Evolutionary conservation across 768 basidiomycete genomes (phyloP), one percentile per base, ranked within the genome.

Genomic region (Kwoniella bestiolae): DNA sequence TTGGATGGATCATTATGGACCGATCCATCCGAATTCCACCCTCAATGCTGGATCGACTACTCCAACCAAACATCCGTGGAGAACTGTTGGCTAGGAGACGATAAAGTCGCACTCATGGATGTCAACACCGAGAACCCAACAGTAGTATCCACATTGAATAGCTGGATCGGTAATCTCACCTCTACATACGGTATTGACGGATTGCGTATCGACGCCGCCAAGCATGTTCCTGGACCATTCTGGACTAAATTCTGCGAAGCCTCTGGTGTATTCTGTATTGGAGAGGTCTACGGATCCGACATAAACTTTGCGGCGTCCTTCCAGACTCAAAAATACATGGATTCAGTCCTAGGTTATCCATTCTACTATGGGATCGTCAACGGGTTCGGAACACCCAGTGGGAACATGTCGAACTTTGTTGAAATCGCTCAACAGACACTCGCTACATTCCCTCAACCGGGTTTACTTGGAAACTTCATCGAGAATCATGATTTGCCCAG

Each of bases 241-340:
- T 93, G 91, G 91, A 86, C 88, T 2, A 73, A 75, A 2, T 92
- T 94, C 77, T 90, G 88, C 70, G 83, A 79, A 34, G 87, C 86
- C 16, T 90, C 90, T 0, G 90, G 89, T 7, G 89, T 92, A 16
- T 94, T 91, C 82, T 93, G 91, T 73, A 90, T 92, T 62, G 92
- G 92, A 49, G 91, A 93, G 82, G 90, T 92, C 32, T 87, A 87
- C 63, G 87, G 84, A n/a, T 73, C 78, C 28, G 84, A 88, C 46
- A 83, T 89, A 21, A 57, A 45, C 57, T 74, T 67, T 55, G 75
- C 75, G 1, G 65, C 74, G 4, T 29, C 67, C 16, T 80, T 66
- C 62, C 79, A 80, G 47, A 73, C 70, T 7, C 50, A 76, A 35
- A 70, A 69, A 44, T 78, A 71, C 62, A 66, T 80, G 63, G 79